These are phyloP conservation scores for Leccinum broughii DNA, from an alignment of 768 basidiomycete genomes.

Conservation along the genomic window DNA sequence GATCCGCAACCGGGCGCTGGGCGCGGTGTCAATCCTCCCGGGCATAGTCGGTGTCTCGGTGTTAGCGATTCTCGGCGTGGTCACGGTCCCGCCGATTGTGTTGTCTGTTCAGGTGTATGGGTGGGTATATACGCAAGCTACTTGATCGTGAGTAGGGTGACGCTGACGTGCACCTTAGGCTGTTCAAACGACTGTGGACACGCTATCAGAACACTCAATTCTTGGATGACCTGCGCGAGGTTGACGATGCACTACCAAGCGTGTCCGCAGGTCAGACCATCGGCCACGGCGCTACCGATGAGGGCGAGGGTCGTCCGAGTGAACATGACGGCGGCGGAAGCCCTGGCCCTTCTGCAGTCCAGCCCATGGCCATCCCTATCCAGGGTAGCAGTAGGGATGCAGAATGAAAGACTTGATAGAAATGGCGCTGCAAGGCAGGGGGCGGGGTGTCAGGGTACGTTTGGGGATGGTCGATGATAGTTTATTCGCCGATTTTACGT, in stretches of 20 bases:
- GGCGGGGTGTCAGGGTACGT: background rate
- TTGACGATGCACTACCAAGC: too few relatives aligned
- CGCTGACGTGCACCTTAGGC: conserved; percentile 3
- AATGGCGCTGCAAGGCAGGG: background rate
- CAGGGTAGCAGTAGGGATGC: background rate
- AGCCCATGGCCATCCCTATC: background rate
- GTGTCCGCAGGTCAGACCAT: background rate
- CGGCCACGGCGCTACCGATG: background rate
- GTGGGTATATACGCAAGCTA: conserved; percentile 9
- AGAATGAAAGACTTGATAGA: background rate
- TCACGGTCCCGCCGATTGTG: conserved; percentile 10
- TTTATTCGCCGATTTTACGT: background rate
- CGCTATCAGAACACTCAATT: conserved; percentile 4
- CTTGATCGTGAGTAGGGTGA: background rate
- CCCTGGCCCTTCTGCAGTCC: background rate
- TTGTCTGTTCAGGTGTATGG: conserved; percentile 1
- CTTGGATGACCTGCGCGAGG: background rate
- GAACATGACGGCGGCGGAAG: background rate
- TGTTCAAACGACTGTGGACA: background rate
- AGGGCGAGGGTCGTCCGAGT: background rate
- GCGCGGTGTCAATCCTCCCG: conserved; percentile 12
- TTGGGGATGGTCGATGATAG: background rate
- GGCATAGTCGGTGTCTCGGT: conserved; percentile 21
- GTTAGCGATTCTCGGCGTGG: conserved; percentile 14
- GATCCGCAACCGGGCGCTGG: background rate